These are phyloP conservation scores for Candida ulmi DNA, from an alignment of 805 yeast species.

Conservation along the genomic window DNA sequence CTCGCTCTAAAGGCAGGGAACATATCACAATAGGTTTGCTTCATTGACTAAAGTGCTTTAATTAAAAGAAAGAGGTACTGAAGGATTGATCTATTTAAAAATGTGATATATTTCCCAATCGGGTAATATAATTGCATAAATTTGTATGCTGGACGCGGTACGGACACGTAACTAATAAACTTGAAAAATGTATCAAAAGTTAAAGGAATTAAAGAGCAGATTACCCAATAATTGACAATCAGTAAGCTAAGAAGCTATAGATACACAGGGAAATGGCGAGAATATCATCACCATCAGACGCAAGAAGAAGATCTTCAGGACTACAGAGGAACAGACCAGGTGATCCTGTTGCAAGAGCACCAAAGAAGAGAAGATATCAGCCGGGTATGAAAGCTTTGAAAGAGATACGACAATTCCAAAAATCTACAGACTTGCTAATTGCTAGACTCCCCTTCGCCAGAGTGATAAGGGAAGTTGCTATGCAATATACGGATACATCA, in stretches of 20 bases:
- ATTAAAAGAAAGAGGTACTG: no score
- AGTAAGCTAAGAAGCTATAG: no score
- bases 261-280: constrained; percentile 8
- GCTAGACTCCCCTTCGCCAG: constrained; percentile 76
- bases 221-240: no score
- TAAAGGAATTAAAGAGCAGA: background rate
- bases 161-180: background rate
- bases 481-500: constrained; percentile 43
- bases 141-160: no score
- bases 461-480: constrained; percentile 68
- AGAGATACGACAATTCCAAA: constrained; percentile 65
- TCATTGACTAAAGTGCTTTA: no score
- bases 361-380: constrained; percentile 38
- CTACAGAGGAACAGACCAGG: constrained; percentile 48
- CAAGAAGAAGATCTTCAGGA: constrained; percentile 26
- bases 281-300: constrained; percentile 9
- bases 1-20: no score
- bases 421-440: constrained; percentile 59
- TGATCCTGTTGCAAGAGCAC: constrained; percentile 35
- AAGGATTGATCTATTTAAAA: no score
- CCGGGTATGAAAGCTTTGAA: constrained; percentile 65
- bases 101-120: background rate
- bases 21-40: no score
- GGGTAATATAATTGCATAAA: background rate
- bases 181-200: background rate